These are phyloP conservation scores for Barbarea vulgaris DNA, from an alignment of 345 rosid genomes.

Conservation along the genomic window DNA sequence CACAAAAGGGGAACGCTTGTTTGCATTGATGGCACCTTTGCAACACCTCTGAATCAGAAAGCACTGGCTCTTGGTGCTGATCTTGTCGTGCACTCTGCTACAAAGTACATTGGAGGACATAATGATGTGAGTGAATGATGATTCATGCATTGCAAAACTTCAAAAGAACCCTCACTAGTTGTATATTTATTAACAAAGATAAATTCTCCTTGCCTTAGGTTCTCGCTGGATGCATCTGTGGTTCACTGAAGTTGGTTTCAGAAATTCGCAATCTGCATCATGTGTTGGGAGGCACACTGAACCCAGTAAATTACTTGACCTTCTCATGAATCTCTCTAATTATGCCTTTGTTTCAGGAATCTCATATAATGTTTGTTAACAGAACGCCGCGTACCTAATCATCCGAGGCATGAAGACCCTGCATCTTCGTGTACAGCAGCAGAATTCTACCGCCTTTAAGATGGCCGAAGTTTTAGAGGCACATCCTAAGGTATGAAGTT, in stretches of 20 bases:
- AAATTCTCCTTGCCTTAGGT: slow-evolving; percentile 54
- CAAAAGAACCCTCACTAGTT: not conserved
- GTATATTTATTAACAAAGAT: not conserved
- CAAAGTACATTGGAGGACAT: slow-evolving; percentile 94
- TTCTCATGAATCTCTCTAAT: not conserved
- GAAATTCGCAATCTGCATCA: slow-evolving; percentile 91
- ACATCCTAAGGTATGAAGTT: slow-evolving; percentile 82
- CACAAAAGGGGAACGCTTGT: slow-evolving; percentile 87
- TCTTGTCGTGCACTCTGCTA: slow-evolving; percentile 88
- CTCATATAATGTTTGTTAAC: slow-evolving; percentile 27
- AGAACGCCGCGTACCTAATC: slow-evolving; percentile 93
- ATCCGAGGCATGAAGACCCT: slow-evolving; percentile 99
- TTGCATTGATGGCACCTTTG: slow-evolving; percentile 98
- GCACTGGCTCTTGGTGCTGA: slow-evolving; percentile 96
- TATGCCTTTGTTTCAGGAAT: slow-evolving; percentile 3
- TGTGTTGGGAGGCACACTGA: slow-evolving; percentile 87
- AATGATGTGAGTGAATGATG: slow-evolving; percentile 69
- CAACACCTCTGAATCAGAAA: slow-evolving; percentile 96
- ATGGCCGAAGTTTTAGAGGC: slow-evolving; percentile 99
- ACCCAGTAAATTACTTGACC: slow-evolving; percentile 59
- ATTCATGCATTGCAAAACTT: slow-evolving; percentile 10
- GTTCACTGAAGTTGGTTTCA: slow-evolving; percentile 65
- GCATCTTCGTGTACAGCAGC: slow-evolving; percentile 99
- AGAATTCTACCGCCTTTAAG: slow-evolving; percentile 86
- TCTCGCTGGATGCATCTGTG: slow-evolving; percentile 94